A percentile compares a stretch with the other conserved stretches of the same genome.
phyloP scores from a whole-genome alignment of 1,284 basidiomycete species.

The Flammula alnicola region DNA sequence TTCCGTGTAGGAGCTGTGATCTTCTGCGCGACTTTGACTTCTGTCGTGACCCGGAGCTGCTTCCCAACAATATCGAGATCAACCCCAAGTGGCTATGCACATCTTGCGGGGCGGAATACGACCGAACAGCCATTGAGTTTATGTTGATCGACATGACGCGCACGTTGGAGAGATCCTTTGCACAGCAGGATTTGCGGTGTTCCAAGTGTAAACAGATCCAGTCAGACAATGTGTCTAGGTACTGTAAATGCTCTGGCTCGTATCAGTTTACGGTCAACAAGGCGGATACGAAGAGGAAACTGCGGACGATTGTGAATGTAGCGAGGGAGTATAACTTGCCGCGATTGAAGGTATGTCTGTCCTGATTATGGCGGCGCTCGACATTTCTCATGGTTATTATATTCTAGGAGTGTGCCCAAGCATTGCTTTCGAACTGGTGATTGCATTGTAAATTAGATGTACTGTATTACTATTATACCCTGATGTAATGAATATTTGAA shows the following conservation, averaged over 20 bases:
- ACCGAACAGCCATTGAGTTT: slow-evolving; percentile 85
- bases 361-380: neutral
- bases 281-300: slow-evolving; percentile 67
- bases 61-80: slow-evolving; percentile 59
- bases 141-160: slow-evolving; percentile 82
- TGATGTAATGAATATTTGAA: slow-evolving; percentile 1
- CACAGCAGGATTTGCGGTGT: slow-evolving; percentile 91
- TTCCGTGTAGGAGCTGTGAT: slow-evolving; percentile 93
- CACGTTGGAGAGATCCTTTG: slow-evolving; percentile 74
- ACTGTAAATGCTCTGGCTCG: slow-evolving; percentile 88
- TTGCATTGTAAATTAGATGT: slow-evolving; percentile 6
- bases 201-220: slow-evolving; percentile 88
- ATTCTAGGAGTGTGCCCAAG: slow-evolving; percentile 58
- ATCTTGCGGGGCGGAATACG: slow-evolving; percentile 87
- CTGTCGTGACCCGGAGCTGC: slow-evolving; percentile 89
- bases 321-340: slow-evolving; percentile 72
- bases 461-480: slow-evolving; percentile 12
- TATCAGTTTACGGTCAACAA: slow-evolving; percentile 77
- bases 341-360: slow-evolving; percentile 62
- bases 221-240: slow-evolving; percentile 83
- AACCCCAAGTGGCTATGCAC: slow-evolving; percentile 67
- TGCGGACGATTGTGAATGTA: slow-evolving; percentile 83
- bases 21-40: slow-evolving; percentile 91
- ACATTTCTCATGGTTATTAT: neutral
- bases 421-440: slow-evolving; percentile 51